Conservation (phyloP, 768 basidiomycete species). For the Mycena indigotica region DNA sequence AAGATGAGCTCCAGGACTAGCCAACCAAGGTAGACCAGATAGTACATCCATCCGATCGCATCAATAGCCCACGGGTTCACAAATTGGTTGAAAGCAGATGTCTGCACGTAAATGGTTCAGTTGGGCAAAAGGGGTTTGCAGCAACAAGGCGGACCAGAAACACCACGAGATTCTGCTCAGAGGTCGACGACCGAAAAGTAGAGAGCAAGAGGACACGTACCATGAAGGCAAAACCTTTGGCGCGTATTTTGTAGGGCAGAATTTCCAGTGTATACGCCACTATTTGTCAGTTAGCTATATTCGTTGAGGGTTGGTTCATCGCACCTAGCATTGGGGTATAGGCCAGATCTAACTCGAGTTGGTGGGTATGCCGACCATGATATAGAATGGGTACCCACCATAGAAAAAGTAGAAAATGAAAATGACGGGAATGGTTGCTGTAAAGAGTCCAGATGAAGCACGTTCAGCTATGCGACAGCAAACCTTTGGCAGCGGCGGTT, state of each 20-base stretch:
- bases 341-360: constrained; percentile 48
- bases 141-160: constrained; percentile 40
- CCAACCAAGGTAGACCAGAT: constrained; percentile 67
- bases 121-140: too few relatives aligned
- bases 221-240: constrained; percentile 79
- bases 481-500: constrained; percentile 45
- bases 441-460: not conserved
- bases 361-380: not conserved
- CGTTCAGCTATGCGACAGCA: not conserved
- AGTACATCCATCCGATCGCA: constrained; percentile 60
- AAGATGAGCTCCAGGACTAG: constrained; percentile 62
- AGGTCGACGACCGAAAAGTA: constrained; percentile 10
- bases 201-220: constrained; percentile 38
- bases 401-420: constrained; percentile 59
- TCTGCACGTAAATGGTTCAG: constrained; percentile 19
- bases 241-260: constrained; percentile 76
- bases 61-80: constrained; percentile 76
- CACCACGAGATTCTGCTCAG: constrained; percentile 56
- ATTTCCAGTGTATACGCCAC: constrained; percentile 72
- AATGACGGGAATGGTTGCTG: constrained; percentile 67
- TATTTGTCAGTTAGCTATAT: not conserved
- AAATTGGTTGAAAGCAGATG: constrained; percentile 78
- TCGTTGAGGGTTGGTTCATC: constrained; percentile 35
- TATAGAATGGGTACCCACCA: constrained; percentile 26
- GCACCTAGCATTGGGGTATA: constrained; percentile 71